Conservation (phyloP, 257 asterid species). For the Nicotiana knightiana region DNA sequence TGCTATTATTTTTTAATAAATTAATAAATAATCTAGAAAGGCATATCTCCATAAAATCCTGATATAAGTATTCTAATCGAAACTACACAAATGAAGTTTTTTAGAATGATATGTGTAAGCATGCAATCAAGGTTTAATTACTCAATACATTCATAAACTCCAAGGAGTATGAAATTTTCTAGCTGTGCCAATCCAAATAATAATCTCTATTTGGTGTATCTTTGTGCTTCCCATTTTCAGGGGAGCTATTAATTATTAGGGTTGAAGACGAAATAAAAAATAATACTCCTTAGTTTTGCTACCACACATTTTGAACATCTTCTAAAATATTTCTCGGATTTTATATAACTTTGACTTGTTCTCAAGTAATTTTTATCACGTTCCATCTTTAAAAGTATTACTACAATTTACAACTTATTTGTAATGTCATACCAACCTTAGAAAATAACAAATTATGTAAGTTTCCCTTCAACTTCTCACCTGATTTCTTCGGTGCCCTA, state of each 20-base stretch:
- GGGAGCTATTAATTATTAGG: background rate
- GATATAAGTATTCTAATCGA: background rate
- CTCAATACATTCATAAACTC: background rate
- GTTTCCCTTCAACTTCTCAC: too few relatives aligned
- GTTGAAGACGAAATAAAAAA: too few relatives aligned
- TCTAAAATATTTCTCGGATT: too few relatives aligned
- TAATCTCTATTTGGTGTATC: background rate
- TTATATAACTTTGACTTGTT: too few relatives aligned
- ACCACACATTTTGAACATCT: too few relatives aligned
- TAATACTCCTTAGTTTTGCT: too few relatives aligned
- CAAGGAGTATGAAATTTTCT: background rate
- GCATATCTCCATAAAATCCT: background rate
- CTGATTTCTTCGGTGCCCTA: too few relatives aligned
- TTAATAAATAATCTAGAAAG: background rate
- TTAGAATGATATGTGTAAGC: background rate
- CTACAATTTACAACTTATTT: too few relatives aligned
- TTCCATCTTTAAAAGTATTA: too few relatives aligned
- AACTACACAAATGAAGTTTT: background rate
- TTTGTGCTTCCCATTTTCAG: slow-evolving; percentile 8
- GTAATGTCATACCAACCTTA: too few relatives aligned
- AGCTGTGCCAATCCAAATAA: background rate
- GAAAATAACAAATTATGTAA: too few relatives aligned
- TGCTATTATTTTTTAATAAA: background rate
- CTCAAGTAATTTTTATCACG: too few relatives aligned
- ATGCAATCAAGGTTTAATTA: background rate